Base-by-base conservation (phyloP, 306 rosid genomes). In the Malus sylvestris region DNA sequence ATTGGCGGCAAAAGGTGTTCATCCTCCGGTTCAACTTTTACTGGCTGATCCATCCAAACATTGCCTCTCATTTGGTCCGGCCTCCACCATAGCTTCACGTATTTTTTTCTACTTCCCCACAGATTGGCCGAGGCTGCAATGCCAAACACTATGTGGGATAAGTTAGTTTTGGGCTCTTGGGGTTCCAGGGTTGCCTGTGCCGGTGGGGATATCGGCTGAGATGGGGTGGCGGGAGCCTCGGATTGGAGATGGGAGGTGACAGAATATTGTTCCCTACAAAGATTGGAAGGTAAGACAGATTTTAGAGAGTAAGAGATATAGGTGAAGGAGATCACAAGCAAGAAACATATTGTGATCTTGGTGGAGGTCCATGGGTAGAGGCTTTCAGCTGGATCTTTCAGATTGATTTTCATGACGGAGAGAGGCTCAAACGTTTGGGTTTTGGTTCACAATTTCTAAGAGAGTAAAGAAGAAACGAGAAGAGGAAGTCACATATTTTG, bases 11-110 rank as follows among this genome's bases (percentile, higher is more conserved):
- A 61, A 0, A 74, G 74, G 10, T 40, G 20, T 1, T 68, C 74
- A 59, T 89, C 87, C 0, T 27, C 32, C 1, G 45, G 5, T 0
- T 85, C 79, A 10, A 62, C 33, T 64, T 82, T 79, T 18, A 89
- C 90, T 1, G 73, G 52, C 38, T 84, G 75, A 20, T 91, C 96
- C 0, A 89, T 19, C 98, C 98, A 91, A 19, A 88, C 89, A 3
- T 79, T 70, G 30, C 95, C 98, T 8, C 93, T 67, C 91, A 85
- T 93, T 66, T 86, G 68, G 4, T 76, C 59, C 1, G 90, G 87
- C 62, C 67, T 84, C 90, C 95, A 93, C 97, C 95, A 93, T 0
- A 82, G 84, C 80, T 89, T 91, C 52, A 93, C 79, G 86, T 91
- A 89, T 72, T 85, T 85, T 67, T 93, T 93, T 30, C 98, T 79